These are phyloP conservation scores for Globisporangium cylindrosporum DNA, from an alignment of 352 stramenopile genomes.

Conservation along the genomic window DNA sequence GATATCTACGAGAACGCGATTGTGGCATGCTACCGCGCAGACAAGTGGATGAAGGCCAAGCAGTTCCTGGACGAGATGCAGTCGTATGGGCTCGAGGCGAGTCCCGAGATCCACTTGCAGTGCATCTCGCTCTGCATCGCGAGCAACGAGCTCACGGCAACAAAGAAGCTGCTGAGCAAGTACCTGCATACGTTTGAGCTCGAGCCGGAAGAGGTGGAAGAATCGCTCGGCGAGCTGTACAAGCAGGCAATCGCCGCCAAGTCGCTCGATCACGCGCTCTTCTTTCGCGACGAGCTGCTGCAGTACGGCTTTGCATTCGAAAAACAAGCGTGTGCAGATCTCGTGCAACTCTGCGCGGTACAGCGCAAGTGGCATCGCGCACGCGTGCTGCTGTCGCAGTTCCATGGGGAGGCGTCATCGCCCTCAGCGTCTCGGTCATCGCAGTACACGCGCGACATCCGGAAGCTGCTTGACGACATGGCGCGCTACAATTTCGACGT, in stretches of 20 bases:
- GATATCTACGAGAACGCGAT: slow-evolving; percentile 79
- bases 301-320: slow-evolving; percentile 27
- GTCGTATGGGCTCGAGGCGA: slow-evolving; percentile 49
- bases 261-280: slow-evolving; percentile 52
- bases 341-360: slow-evolving; percentile 48
- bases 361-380: slow-evolving; percentile 56
- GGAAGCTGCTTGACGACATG: slow-evolving; percentile 49
- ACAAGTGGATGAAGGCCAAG: slow-evolving; percentile 73
- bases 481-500: slow-evolving; percentile 32
- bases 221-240: slow-evolving; percentile 42
- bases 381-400: slow-evolving; percentile 49
- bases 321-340: slow-evolving; percentile 34
- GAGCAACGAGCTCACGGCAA: slow-evolving; percentile 52
- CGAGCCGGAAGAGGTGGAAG: slow-evolving; percentile 31
- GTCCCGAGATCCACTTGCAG: slow-evolving; percentile 44
- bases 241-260: slow-evolving; percentile 34
- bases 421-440: slow-evolving; percentile 31
- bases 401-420: slow-evolving; percentile 32
- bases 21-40: slow-evolving; percentile 37
- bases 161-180: slow-evolving; percentile 34
- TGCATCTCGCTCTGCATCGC: slow-evolving; percentile 53
- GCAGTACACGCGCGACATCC: slow-evolving; percentile 53
- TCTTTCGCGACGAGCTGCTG: slow-evolving; percentile 54
- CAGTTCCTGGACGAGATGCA: slow-evolving; percentile 66
- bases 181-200: slow-evolving; percentile 43